These are phyloP conservation scores for Odontarrhena argentea DNA, from an alignment of 345 rosid species.

Conservation along the genomic window DNA sequence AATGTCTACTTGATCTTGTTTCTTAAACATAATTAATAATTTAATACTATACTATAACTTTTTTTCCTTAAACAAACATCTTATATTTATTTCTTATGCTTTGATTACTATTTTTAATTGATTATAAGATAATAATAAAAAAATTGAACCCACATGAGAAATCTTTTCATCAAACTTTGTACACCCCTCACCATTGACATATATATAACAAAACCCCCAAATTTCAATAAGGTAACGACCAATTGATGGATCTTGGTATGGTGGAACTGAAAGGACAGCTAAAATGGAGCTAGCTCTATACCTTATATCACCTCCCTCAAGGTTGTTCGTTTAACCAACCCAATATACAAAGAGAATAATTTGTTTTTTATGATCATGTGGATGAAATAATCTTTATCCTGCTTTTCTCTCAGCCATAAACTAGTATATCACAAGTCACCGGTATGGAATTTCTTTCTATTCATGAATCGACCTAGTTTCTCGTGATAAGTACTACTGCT, in stretches of 20 bases:
- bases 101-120: too few species aligned
- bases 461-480: conserved; percentile 13
- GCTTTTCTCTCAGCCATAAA: neutral
- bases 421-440: neutral
- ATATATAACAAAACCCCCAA: too few species aligned
- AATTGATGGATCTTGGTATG: neutral
- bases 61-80: neutral
- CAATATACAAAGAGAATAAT: neutral
- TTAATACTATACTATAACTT: neutral
- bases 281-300: neutral
- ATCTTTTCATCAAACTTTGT: too few species aligned
- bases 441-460: neutral
- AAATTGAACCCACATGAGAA: too few species aligned
- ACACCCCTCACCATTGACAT: too few species aligned
- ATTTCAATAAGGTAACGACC: too few species aligned
- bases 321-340: neutral
- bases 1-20: neutral
- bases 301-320: neutral
- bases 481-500: conserved; percentile 6
- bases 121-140: too few species aligned
- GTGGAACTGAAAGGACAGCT: conserved; percentile 9
- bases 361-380: neutral
- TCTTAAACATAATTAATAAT: neutral
- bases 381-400: neutral
- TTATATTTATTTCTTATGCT: neutral